A percentile compares a stretch with the other conserved stretches of the same genome.
Conservation (phyloP, 768 basidiomycete genomes). For the Suillus lakei region DNA sequence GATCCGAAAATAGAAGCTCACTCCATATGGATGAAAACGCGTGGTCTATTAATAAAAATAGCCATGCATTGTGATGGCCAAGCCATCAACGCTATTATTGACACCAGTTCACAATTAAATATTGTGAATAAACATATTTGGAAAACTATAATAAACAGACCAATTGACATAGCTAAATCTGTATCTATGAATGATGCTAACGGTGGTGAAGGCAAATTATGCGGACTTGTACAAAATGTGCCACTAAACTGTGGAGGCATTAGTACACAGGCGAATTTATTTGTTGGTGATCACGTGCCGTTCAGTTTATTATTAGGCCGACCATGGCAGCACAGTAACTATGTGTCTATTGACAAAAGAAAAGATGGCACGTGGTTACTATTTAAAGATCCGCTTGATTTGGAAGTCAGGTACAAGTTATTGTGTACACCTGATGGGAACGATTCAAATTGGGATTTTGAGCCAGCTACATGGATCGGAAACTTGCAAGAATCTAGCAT, state of each 20-base stretch:
- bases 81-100: constrained; percentile 25
- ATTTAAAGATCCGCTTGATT: constrained; percentile 21
- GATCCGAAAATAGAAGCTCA: not conserved
- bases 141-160: not conserved
- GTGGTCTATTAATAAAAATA: constrained; percentile 1
- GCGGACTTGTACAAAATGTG: constrained; percentile 26
- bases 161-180: constrained; percentile 17
- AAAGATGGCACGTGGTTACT: constrained; percentile 31
- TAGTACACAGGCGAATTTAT: constrained; percentile 23
- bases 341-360: constrained; percentile 29
- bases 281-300: constrained; percentile 21
- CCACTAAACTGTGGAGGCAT: constrained; percentile 27
- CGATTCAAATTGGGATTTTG: not conserved
- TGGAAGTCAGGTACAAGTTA: constrained; percentile 17
- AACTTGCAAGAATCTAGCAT: no score
- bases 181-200: constrained; percentile 36
- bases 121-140: constrained; percentile 20
- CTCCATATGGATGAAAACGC: not conserved
- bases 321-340: constrained; percentile 31
- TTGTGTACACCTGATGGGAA: constrained; percentile 11
- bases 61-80: constrained; percentile 13
- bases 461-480: not conserved
- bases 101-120: constrained; percentile 36
- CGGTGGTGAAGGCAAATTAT: constrained; percentile 25
- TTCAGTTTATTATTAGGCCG: constrained; percentile 26